phyloP scores from a whole-genome alignment of 192 early-diverging fungal species.

The Coemansia pectinata region DNA sequence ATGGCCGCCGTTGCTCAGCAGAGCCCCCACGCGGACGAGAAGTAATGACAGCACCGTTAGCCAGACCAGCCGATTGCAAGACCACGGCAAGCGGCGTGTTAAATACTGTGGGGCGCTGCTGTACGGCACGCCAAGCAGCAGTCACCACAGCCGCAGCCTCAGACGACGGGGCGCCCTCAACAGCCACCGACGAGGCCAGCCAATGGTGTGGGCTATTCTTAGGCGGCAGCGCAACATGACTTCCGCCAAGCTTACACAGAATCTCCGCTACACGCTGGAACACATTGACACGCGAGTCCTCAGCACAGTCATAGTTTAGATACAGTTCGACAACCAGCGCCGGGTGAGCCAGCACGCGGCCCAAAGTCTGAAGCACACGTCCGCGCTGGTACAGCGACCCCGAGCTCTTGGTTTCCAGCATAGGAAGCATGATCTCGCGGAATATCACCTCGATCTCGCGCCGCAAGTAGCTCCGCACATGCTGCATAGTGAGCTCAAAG shows the following conservation, averaged over 20 bases:
- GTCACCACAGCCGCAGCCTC: constrained; percentile 14
- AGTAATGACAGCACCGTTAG: neutral
- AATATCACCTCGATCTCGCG: constrained; percentile 89
- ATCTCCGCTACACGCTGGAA: constrained; percentile 81
- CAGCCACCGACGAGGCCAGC: constrained; percentile 17
- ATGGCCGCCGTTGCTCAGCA: neutral
- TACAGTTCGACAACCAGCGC: constrained; percentile 87
- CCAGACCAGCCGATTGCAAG: neutral
- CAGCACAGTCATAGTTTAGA: constrained; percentile 92
- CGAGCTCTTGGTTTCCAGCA: constrained; percentile 72
- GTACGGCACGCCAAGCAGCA: constrained; percentile 48
- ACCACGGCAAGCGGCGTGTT: constrained; percentile 11
- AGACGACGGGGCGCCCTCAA: constrained; percentile 14
- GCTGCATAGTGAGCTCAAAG: constrained; percentile 74
- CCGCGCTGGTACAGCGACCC: constrained; percentile 67
- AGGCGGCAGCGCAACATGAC: constrained; percentile 16
- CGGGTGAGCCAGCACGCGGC: constrained; percentile 69
- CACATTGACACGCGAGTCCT: constrained; percentile 80
- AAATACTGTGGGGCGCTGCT: constrained; percentile 46
- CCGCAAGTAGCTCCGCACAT: constrained; percentile 72
- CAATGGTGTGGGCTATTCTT: constrained; percentile 32
- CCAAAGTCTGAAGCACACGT: constrained; percentile 70
- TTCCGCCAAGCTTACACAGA: constrained; percentile 37
- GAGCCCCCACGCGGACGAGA: neutral
- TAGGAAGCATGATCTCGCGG: constrained; percentile 86